Base-by-base conservation (phyloP, 2,329 filamentous ascomycete species). In the Capronia americana region DNA sequence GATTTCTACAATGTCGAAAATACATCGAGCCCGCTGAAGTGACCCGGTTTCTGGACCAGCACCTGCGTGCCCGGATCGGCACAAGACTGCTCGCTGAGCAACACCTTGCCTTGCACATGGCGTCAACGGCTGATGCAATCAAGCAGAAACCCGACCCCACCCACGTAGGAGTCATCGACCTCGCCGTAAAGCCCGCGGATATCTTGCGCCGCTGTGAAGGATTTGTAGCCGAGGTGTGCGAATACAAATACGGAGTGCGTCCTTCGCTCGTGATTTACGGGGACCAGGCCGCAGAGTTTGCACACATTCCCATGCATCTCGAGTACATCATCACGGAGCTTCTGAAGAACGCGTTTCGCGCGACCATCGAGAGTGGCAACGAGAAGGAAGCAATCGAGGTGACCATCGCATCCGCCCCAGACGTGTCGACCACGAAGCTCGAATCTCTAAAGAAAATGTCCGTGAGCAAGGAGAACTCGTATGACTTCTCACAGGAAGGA, bases 311-410 rank as follows among this genome's bases (percentile, higher is more conserved):
- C 14, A 95, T 96, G 77, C 95, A 99, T 78, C 86, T 99, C 26
- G 94, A 98, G 79, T 99, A 99, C 78, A 97, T 99, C 70, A 87
- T 97, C 70, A 99, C 94, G 0, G 95, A 99, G 79, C 85, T 99
- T 1, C 85, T 99, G 65, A 99, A 99, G 79, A 99, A 99, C 75
- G 92, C 93, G 0, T 99, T 98, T 81, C 88, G 95, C 51, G 94
- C 95, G 3, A 96, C 92, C 0, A 89, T 98, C 10, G 95, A 99
- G 79, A 89, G 86, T 65, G 88, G 88, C n/a, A 89, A 87, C 74
- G 90, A 91, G 72, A 85, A 86, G 50, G 91, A 96, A 70, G 92
- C 94, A 1, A 85, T 99, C 48, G 92, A 97, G 71, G 89, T 98
- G 67, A 99, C 95, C 14, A 95, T 99, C 68, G 94, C 94, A 0